These are phyloP conservation scores for Chalara sp. DNA, from an alignment of 2,329 filamentous ascomycete species.

Conservation along the genomic window DNA sequence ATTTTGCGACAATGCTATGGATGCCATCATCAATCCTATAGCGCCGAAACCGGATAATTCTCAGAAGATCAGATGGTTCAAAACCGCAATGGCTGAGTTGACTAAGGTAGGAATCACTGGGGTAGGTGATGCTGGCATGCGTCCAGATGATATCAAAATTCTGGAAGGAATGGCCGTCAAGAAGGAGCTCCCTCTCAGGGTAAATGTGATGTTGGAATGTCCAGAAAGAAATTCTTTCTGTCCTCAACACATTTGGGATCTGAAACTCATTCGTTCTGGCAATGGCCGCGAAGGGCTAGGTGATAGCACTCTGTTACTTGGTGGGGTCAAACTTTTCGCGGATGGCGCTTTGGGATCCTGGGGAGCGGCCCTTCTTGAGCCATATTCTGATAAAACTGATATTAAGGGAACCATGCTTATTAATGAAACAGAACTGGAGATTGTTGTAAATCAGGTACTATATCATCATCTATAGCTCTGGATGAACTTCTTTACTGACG, in stretches of 20 bases:
- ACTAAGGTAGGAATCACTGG: conserved; percentile 62
- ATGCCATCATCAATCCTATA: conserved; percentile 42
- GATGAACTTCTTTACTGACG: too few species aligned
- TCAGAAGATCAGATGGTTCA: conserved; percentile 48
- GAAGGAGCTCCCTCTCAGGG: conserved; percentile 52
- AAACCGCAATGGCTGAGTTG: conserved; percentile 53
- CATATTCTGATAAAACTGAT: conserved; percentile 57
- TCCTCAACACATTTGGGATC: conserved; percentile 39
- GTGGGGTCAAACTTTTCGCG: conserved; percentile 63
- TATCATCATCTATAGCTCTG: background rate
- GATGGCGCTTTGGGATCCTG: conserved; percentile 66
- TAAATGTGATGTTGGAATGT: conserved; percentile 66
- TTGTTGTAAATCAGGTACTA: conserved; percentile 36
- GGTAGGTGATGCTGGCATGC: conserved; percentile 61
- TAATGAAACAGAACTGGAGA: conserved; percentile 50
- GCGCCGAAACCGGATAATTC: conserved; percentile 49
- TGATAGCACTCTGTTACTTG: conserved; percentile 38
- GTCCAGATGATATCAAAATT: conserved; percentile 46
- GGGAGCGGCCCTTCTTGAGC: conserved; percentile 66
- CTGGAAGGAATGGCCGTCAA: conserved; percentile 43
- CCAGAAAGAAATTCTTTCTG: conserved; percentile 58
- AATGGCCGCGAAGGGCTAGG: conserved; percentile 9
- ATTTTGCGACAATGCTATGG: conserved; percentile 70
- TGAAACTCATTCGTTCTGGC: conserved; percentile 14
- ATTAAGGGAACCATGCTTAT: conserved; percentile 60